Conservation (phyloP, 1,139 yeast genomes). For the Suhomyces atakaporum region DNA sequence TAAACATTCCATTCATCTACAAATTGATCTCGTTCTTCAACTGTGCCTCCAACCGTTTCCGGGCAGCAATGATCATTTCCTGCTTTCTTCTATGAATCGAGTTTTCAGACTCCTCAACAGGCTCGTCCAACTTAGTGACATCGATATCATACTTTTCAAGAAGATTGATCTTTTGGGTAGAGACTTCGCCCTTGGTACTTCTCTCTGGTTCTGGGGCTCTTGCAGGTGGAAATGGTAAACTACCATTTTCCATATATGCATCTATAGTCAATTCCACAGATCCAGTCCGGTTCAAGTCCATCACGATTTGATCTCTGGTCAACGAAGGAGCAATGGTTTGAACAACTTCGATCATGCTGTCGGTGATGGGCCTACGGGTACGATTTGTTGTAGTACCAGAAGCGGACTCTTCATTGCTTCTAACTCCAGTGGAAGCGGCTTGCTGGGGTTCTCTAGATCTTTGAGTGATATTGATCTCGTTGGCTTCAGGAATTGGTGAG, state of each 20-base stretch:
- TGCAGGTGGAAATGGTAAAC: conserved; percentile 67
- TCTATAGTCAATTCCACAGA: conserved; percentile 82
- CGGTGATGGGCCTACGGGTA: conserved; percentile 62
- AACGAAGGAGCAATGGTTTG: conserved; percentile 79
- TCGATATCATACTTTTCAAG: conserved; percentile 38
- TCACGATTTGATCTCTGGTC: conserved; percentile 67
- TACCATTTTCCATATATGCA: conserved; percentile 61
- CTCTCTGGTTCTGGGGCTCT: conserved; percentile 3
- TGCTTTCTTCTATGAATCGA: conserved; percentile 30
- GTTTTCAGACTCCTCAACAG: conserved; percentile 19
- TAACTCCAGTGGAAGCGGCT: conserved; percentile 13
- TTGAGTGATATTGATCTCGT: conserved; percentile 27
- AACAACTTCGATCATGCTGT: conserved; percentile 83
- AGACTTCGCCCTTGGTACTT: conserved; percentile 1
- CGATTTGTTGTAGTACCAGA: conserved; percentile 29
- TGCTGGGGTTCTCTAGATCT: conserved; percentile 14
- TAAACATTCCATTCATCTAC: too few species aligned
- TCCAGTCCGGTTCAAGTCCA: conserved; percentile 67
- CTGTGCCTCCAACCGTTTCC: conserved; percentile 43
- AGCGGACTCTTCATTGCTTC: conserved; percentile 21
- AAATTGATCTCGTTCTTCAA: conserved; percentile 30
- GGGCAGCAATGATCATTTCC: conserved; percentile 47
- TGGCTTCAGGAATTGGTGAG: conserved; percentile 49
- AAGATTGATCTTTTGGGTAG: conserved; percentile 24
- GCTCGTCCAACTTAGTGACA: conserved; percentile 17